phyloP scores from a whole-genome alignment of 164 flowering plant genomes.

The Kingdonia uniflora region DNA sequence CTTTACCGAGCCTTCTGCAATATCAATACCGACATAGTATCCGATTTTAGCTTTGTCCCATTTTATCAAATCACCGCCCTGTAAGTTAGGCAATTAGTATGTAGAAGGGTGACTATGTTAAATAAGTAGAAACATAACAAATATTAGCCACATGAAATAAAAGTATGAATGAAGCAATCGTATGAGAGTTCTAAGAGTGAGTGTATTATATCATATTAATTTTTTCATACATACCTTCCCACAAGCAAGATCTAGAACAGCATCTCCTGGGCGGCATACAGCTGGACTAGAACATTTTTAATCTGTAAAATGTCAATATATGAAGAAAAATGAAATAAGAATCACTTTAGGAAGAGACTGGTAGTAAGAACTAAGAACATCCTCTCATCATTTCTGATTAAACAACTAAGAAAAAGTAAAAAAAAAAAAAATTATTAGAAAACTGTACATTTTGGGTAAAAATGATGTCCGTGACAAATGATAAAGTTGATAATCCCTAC shows the following conservation, averaged over 20 bases:
- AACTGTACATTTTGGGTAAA: no score
- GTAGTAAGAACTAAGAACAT: not conserved
- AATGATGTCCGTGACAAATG: no score
- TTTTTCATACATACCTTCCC: slow-evolving; percentile 59
- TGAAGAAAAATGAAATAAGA: no score
- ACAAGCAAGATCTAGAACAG: slow-evolving; percentile 95
- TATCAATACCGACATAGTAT: slow-evolving; percentile 92
- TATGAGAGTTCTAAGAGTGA: no score
- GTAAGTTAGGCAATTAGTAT: not conserved
- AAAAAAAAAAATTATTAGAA: no score
- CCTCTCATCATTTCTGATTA: no score
- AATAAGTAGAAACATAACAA: not conserved
- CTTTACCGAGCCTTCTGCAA: slow-evolving; percentile 94
- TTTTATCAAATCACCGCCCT: slow-evolving; percentile 98
- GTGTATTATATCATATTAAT: no score
- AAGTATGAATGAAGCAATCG: not conserved
- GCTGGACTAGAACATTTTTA: slow-evolving; percentile 89
- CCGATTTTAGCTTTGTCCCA: slow-evolving; percentile 97
- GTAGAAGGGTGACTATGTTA: no score
- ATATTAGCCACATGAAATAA: not conserved
- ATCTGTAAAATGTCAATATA: slow-evolving; percentile 38
- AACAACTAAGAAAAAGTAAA: no score
- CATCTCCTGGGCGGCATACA: slow-evolving; percentile 76
- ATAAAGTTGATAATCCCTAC: no score
- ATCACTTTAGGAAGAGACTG: not conserved